Percentiles rank a stretch among this genome's conserved stretches.
Evolutionary conservation across 2,329 filamentous ascomycete species (phyloP).

Genomic region (Aspergillus pseudotamarii): DNA sequence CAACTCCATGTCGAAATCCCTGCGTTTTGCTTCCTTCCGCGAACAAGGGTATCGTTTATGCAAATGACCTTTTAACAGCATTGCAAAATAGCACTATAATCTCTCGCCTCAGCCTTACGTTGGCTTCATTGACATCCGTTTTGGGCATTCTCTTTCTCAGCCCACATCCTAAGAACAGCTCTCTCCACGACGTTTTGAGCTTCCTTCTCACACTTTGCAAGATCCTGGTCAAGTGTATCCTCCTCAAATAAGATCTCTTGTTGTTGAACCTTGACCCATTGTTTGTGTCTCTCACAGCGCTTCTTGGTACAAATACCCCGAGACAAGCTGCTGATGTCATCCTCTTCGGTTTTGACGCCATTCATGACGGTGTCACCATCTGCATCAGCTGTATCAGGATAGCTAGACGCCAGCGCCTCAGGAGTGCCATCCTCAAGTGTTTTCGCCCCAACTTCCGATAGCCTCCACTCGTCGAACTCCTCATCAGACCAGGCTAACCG

Average conservation of each 20-base stretch:
- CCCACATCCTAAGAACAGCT: conserved; percentile 47
- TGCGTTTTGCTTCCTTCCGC: conserved; percentile 15
- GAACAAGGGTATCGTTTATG: conserved; percentile 32
- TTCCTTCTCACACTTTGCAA: conserved; percentile 43
- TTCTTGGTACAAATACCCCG: conserved; percentile 52
- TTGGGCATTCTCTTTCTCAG: conserved; percentile 33
- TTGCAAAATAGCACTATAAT: conserved; percentile 2
- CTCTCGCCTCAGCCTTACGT: background rate
- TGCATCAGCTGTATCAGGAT: conserved; percentile 27
- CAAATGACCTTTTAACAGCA: conserved; percentile 7
- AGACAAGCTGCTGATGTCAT: conserved; percentile 35
- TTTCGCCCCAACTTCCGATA: conserved; percentile 40
- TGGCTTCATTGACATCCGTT: conserved; percentile 16
- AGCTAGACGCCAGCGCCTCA: conserved; percentile 33
- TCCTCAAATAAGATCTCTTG: conserved; percentile 49
- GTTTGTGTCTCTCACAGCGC: conserved; percentile 51
- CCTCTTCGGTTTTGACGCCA: conserved; percentile 31
- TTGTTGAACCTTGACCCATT: conserved; percentile 52
- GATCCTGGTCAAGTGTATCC: conserved; percentile 41
- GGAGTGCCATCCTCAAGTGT: conserved; percentile 43
- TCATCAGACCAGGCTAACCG: conserved; percentile 52
- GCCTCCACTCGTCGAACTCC: conserved; percentile 52
- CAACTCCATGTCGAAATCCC: conserved; percentile 31
- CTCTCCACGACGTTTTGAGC: conserved; percentile 47
- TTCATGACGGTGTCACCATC: conserved; percentile 41